Percentiles rank a stretch among this genome's conserved stretches.
Evolutionary conservation across 2,329 filamentous ascomycete genomes (phyloP).

Genomic region (Scedosporium minutisporum): DNA sequence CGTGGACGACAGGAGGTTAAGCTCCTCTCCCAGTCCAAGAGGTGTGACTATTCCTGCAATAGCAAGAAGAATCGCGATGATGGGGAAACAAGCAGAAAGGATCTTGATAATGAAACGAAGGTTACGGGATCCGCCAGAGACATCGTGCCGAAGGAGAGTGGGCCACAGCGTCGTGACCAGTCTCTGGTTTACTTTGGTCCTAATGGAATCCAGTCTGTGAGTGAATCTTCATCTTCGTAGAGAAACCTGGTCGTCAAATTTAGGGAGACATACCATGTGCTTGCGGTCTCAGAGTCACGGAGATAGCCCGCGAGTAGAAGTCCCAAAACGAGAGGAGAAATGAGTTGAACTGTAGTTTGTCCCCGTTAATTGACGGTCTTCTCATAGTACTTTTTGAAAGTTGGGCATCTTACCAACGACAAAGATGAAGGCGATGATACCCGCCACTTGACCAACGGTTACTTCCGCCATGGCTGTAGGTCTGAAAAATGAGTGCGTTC

Average conservation of each 20-base stretch:
- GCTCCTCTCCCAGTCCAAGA: slow-evolving; percentile 31
- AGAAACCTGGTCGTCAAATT: background rate
- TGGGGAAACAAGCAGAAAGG: slow-evolving; percentile 12
- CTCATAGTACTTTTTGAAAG: too few species aligned
- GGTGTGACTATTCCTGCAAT: slow-evolving; percentile 35
- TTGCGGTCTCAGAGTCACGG: slow-evolving; percentile 23
- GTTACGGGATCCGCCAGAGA: slow-evolving; percentile 13
- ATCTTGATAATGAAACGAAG: slow-evolving; percentile 15
- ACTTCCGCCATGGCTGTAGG: slow-evolving; percentile 11
- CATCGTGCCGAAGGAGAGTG: slow-evolving; percentile 27
- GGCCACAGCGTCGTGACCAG: slow-evolving; percentile 33
- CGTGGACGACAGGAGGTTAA: slow-evolving; percentile 1
- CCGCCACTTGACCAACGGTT: slow-evolving; percentile 15
- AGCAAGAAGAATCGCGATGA: slow-evolving; percentile 22
- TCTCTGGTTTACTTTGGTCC: slow-evolving; percentile 13
- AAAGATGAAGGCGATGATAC: slow-evolving; percentile 15
- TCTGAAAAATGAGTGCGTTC: background rate
- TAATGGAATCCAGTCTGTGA: background rate
- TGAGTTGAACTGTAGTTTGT: slow-evolving; percentile 21
- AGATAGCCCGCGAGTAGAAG: slow-evolving; percentile 25
- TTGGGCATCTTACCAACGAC: slow-evolving; percentile 11
- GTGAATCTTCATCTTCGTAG: background rate
- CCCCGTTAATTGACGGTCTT: background rate
- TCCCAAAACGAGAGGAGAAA: slow-evolving; percentile 24
- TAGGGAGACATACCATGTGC: slow-evolving; percentile 22